Evolutionary conservation across 768 basidiomycete species (phyloP), one percentile per base, ranked within the genome.

Genomic region (Heimioporus sp.): DNA sequence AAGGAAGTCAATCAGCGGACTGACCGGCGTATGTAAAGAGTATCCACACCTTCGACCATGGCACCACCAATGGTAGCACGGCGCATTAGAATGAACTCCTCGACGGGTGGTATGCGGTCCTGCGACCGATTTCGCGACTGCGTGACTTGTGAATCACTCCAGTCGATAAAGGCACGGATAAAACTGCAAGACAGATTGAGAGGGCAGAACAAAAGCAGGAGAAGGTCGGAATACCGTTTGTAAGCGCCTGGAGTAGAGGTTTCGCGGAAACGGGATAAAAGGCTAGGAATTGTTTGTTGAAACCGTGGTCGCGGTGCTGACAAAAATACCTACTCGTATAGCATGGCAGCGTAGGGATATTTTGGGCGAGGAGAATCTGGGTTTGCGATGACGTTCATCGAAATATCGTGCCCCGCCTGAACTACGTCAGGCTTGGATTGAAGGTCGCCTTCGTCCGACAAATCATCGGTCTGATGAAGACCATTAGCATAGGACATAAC

Each of bases 21-120:
- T 39, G 16, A 34, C 49, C 20, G 43, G 10, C 28, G 13, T 1
- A 45, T 19, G 24, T 31, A 56, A 46, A 47, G 19, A 19, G 12
- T 43, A 2, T 31, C 5, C 62, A 30, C 12, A 72, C 72, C 72
- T 69, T 73, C 72, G 15, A 73, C 72, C 64, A 73, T 60, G 16
- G 65, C 67, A 10, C 63, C 69, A 0, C 72, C 72, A 51, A 73
- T 73, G 31, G 72, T 73, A 19, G 64, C 58, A 13, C 72, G 65
- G 13, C 72, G 65, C 62, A 73, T 71, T 43, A 64, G 57, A 60
- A 73, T 65, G 53, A 73, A 73, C 46, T 73, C 72, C 0, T 73
- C 67, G 5, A 73, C 68, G 13, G 71, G 69, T 7, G 71, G 65
- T 28, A 73, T 72, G 24, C 61, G 66, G 43, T 73, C 68, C 38